Base-by-base conservation (phyloP, 2,329 filamentous ascomycete genomes). In the Colletotrichum limetticola region DNA sequence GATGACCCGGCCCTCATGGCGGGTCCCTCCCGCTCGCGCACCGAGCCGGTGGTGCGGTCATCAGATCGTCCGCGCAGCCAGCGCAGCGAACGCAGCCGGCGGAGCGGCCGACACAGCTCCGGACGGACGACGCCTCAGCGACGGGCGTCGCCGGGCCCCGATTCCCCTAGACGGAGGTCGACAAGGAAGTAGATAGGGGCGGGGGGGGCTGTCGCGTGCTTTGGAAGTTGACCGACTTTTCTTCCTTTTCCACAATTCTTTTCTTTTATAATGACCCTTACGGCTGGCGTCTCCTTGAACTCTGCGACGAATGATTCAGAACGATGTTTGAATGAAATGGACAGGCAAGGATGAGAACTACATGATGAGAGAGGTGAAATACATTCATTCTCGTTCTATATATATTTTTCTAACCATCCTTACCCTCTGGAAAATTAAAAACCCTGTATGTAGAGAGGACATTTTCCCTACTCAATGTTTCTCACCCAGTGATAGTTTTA, bases 1-100 rank as follows among this genome's bases (percentile, higher is more conserved):
- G 87, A 88, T 66, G 86, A 88, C 70, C 85, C 83, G 52, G 77
- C 81, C 35, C 79, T 86, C 24, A 83, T 83, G 19, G 85, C 83
- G 19, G 85, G 80, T 0, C 79, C 82, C 4, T 56, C 62, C 22
- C 66, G 72, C 30, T 75, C 74, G 14, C 67, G 68, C 24, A 71
- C 68, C 24, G 68, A 71, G n/a, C 74, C 68, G 22, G 22, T 66
- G n/a, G 22, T 66, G n/a, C 53, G 58, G 16, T 30, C 70, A 11
- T 30, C 70, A 46, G 59, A 69, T 7, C 66, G 71, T 12, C 71
- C 71, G 16, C 56, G 60, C 14, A 73, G 71, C 49, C 35, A 75
- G 30, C 67, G 72, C 53, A 75, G 76, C 59, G 74, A 73, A n/a
- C 72, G 70, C 28, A 74, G 73, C 61, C 72, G 74, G 22, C 74